phyloP scores from a whole-genome alignment of 768 basidiomycete species.

The Lactarius sanguifluus region DNA sequence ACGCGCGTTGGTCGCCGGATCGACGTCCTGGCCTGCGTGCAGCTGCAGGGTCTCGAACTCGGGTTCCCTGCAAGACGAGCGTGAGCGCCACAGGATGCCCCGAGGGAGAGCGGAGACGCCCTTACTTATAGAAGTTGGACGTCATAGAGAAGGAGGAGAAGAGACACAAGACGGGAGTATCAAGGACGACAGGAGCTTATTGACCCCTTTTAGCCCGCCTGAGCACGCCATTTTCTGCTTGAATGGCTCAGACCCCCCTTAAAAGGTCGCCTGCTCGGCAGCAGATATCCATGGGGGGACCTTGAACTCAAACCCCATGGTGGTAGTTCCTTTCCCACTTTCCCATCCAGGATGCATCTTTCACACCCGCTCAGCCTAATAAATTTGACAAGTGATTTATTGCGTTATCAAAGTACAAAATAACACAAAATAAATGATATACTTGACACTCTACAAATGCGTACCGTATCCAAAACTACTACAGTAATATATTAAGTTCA shows the following conservation, averaged over 20 bases:
- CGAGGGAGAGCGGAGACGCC: not conserved
- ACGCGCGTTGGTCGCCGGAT: slow-evolving; percentile 65
- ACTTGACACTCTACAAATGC: no score
- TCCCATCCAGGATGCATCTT: no score
- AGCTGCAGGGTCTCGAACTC: slow-evolving; percentile 82
- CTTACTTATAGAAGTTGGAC: slow-evolving; percentile 17
- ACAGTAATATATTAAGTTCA: no score
- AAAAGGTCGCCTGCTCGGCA: not conserved
- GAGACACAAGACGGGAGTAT: not conserved
- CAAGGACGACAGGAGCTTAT: not conserved
- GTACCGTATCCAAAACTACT: no score
- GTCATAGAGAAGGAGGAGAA: not conserved
- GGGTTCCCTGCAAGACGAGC: slow-evolving; percentile 40
- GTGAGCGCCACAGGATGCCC: not conserved
- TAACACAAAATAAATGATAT: no score
- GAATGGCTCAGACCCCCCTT: not conserved
- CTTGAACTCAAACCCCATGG: no score
- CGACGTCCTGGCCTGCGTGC: slow-evolving; percentile 69
- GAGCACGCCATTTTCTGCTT: slow-evolving; percentile 4
- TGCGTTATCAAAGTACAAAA: no score
- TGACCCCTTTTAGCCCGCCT: not conserved
- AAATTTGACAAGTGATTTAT: no score
- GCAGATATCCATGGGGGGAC: no score
- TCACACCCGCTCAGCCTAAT: no score
- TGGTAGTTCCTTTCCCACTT: no score